Conservation (phyloP, 495 filamentous ascomycete genomes). For the Hyaloscypha bicolor region DNA sequence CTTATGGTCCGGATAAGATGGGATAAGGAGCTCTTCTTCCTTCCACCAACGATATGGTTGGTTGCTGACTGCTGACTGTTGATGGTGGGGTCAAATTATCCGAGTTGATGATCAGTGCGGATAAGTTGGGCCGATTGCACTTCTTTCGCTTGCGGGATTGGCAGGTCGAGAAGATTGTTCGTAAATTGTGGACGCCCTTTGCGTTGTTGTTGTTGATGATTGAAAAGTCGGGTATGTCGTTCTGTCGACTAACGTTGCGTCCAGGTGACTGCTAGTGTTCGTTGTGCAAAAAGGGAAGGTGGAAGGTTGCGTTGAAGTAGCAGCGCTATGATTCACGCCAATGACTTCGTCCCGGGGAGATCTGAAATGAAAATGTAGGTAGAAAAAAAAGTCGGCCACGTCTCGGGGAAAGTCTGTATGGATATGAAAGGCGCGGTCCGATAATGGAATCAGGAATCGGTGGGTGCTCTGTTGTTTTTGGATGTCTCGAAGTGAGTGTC, state of each 20-base stretch:
- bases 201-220: neutral
- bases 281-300: neutral
- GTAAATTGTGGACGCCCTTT: neutral
- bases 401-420: neutral
- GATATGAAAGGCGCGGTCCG: neutral
- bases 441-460: constrained; percentile 5
- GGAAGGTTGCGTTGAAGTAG: neutral
- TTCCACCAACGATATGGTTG: constrained; percentile 20
- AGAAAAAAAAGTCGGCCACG: neutral
- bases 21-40: constrained; percentile 4
- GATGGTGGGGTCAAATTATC: constrained; percentile 19
- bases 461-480: constrained; percentile 20
- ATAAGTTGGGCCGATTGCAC: constrained; percentile 8
- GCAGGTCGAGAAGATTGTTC: constrained; percentile 5
- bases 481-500: constrained; percentile 25
- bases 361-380: neutral
- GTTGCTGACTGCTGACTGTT: neutral
- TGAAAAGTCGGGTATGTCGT: neutral
- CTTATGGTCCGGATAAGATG: constrained; percentile 9
- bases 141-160: constrained; percentile 13
- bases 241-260: constrained; percentile 7
- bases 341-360: neutral
- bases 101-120: constrained; percentile 9
- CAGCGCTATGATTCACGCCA: neutral
- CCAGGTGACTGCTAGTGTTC: neutral